Evolutionary conservation across 805 yeast species (phyloP).

Genomic region (Monosporozyma servazzii): DNA sequence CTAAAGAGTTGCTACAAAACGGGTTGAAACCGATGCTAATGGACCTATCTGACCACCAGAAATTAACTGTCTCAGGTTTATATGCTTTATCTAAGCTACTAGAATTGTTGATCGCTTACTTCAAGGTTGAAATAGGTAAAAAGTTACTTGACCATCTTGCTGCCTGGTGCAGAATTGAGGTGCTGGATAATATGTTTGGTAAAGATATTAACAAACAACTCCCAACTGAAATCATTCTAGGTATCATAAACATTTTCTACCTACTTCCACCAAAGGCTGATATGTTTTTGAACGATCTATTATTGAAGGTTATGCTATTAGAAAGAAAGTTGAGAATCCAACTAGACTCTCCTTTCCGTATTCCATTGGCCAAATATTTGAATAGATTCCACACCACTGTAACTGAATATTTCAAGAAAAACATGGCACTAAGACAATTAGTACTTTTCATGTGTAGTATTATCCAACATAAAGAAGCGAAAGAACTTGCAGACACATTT

Average conservation of each 20-base stretch:
- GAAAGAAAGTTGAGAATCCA: conserved; percentile 81
- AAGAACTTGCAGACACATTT: conserved; percentile 46
- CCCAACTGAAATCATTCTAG: conserved; percentile 78
- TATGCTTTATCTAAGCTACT: conserved; percentile 84
- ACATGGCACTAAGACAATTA: conserved; percentile 59
- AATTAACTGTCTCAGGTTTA: conserved; percentile 77
- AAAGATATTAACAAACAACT: conserved; percentile 74
- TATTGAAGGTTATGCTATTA: conserved; percentile 63
- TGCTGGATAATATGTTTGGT: conserved; percentile 65
- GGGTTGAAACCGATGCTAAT: conserved; percentile 92
- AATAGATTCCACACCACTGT: conserved; percentile 75
- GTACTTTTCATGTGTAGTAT: conserved; percentile 28
- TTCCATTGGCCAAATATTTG: conserved; percentile 80
- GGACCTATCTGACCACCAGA: conserved; percentile 89
- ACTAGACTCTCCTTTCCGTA: conserved; percentile 79
- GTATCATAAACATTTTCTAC: conserved; percentile 85
- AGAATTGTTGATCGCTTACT: conserved; percentile 81
- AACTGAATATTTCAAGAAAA: conserved; percentile 55
- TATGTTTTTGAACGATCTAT: conserved; percentile 80
- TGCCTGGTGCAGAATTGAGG: conserved; percentile 89
- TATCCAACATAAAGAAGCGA: conserved; percentile 25
- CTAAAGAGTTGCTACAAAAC: conserved; percentile 89
- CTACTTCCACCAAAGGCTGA: conserved; percentile 85
- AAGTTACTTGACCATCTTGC: conserved; percentile 84
- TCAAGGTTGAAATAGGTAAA: conserved; percentile 93